phyloP scores from a whole-genome alignment of 495 filamentous ascomycete genomes.

The Annulohypoxylon bovei region DNA sequence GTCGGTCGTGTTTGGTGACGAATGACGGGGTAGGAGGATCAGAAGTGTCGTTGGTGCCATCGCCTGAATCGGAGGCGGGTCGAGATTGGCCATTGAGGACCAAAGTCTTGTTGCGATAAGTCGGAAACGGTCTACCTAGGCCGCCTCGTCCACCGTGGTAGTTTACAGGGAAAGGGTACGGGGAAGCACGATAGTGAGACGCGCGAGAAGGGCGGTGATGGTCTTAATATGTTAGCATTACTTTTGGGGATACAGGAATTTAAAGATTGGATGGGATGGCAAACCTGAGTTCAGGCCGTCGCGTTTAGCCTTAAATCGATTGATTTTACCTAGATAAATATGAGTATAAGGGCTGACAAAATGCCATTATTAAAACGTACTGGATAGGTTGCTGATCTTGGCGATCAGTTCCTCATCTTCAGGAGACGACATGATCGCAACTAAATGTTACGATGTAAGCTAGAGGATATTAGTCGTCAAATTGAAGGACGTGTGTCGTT shows the following conservation, averaged over 20 bases:
- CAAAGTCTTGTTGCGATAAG: constrained; percentile 76
- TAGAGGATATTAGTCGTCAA: constrained; percentile 13
- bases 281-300: constrained; percentile 42
- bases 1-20: constrained; percentile 83
- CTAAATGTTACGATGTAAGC: constrained; percentile 28
- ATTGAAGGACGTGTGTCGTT: not conserved
- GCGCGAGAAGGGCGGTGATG: constrained; percentile 29
- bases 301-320: constrained; percentile 78
- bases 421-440: constrained; percentile 66
- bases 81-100: constrained; percentile 67
- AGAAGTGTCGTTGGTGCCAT: constrained; percentile 39
- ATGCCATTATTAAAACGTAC: constrained; percentile 55
- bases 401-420: constrained; percentile 78
- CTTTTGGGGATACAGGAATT: not conserved
- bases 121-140: constrained; percentile 55
- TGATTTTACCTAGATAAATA: constrained; percentile 73
- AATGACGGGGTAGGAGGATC: constrained; percentile 64
- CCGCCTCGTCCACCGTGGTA: constrained; percentile 53
- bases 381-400: constrained; percentile 78
- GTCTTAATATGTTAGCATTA: constrained; percentile 36
- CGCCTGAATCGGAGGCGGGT: constrained; percentile 43
- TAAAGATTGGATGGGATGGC: constrained; percentile 2
- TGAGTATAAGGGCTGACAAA: constrained; percentile 15
- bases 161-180: constrained; percentile 55
- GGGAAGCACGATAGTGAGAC: constrained; percentile 40